Evolutionary conservation across 805 yeast species (phyloP).

Genomic region (Ogataea pini): DNA sequence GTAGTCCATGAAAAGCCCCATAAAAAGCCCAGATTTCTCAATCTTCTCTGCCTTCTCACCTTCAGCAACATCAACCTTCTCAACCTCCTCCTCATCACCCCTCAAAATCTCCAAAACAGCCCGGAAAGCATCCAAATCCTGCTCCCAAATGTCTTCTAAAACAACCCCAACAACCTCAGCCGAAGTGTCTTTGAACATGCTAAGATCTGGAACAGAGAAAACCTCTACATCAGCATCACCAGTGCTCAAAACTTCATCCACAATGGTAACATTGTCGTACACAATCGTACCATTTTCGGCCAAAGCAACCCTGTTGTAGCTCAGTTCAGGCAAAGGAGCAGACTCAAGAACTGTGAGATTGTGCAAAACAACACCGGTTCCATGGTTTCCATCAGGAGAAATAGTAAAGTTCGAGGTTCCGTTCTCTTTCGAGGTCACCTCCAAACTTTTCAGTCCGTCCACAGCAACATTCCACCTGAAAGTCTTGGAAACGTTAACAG

Average conservation of each 20-base stretch:
- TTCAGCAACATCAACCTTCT: too few species aligned
- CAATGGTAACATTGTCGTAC: constrained; percentile 25
- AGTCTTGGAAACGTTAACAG: constrained; percentile 32
- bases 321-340: constrained; percentile 23
- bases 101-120: neutral
- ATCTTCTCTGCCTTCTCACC: too few species aligned
- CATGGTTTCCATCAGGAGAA: constrained; percentile 48
- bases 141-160: constrained; percentile 1
- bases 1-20: too few species aligned
- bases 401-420: constrained; percentile 47
- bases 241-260: neutral
- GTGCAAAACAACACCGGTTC: constrained; percentile 42
- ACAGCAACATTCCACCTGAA: constrained; percentile 19
- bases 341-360: constrained; percentile 30
- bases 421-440: constrained; percentile 38
- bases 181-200: neutral
- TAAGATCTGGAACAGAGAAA: neutral
- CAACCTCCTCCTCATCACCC: neutral
- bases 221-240: neutral
- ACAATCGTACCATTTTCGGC: constrained; percentile 34
- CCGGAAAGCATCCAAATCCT: neutral
- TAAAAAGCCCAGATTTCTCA: too few species aligned
- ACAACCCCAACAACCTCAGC: neutral
- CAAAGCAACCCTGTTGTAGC: constrained; percentile 34
- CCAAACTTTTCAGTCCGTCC: constrained; percentile 28